Percentiles rank a stretch among this genome's conserved stretches.
These are phyloP conservation scores for Diophrys sp. DNA, from an alignment of 73 alveolate species.

Conservation along the genomic window DNA sequence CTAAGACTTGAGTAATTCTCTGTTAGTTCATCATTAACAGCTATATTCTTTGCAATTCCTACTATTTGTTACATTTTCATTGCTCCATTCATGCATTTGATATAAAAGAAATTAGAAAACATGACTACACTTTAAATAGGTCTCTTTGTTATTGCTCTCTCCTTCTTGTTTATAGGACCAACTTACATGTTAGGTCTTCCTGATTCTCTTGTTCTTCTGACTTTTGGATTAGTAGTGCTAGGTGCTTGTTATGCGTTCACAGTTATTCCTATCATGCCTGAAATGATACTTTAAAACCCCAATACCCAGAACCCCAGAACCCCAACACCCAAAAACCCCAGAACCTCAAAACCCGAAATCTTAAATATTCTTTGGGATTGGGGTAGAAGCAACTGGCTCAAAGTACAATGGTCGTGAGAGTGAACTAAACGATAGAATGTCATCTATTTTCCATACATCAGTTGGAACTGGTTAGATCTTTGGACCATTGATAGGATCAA, in stretches of 20 bases:
- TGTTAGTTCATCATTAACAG: not conserved
- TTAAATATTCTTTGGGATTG: too few species aligned
- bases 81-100: conserved; percentile 6
- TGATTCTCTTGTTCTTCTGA: not conserved
- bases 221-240: not conserved
- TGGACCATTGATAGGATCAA: conserved; percentile 13
- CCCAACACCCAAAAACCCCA: too few species aligned
- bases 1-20: conserved; percentile 9
- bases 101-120: conserved; percentile 7
- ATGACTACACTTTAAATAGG: conserved; percentile 9
- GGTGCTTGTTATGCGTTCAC: conserved; percentile 16
- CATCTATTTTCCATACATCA: conserved; percentile 9
- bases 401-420: not conserved
- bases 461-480: conserved; percentile 10
- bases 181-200: conserved; percentile 11
- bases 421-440: conserved; percentile 6
- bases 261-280: conserved; percentile 19
- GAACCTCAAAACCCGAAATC: too few species aligned
- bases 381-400: not conserved
- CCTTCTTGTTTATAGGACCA: conserved; percentile 8
- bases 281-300: too few species aligned
- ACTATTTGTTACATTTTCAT: conserved; percentile 3
- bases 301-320: too few species aligned
- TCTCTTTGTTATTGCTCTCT: not conserved
- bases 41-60: conserved; percentile 18